A percentile compares a stretch with the other conserved stretches of the same genome.
Conservation (phyloP, 2,329 filamentous ascomycete genomes). For the Botryotinia convoluta region DNA sequence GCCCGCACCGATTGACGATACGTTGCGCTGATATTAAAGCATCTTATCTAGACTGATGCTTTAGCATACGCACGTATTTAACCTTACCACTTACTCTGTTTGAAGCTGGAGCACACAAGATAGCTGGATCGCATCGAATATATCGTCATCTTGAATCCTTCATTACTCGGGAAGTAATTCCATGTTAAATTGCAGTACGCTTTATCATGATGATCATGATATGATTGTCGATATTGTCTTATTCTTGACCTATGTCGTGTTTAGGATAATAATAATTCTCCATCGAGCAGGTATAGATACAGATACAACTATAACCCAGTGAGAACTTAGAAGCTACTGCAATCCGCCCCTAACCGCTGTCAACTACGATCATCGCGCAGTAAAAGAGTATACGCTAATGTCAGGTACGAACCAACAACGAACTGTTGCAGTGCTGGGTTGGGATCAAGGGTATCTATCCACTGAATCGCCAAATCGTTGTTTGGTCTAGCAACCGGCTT, state of each 20-base stretch:
- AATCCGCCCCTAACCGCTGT: slow-evolving; percentile 19
- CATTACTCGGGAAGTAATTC: neutral
- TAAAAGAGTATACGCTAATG: slow-evolving; percentile 25
- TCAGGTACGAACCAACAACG: slow-evolving; percentile 28
- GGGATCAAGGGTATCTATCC: slow-evolving; percentile 14
- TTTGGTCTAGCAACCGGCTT: slow-evolving; percentile 20
- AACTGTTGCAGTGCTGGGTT: slow-evolving; percentile 16
- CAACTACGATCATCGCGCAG: slow-evolving; percentile 22
- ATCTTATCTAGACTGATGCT: neutral
- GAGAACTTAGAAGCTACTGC: slow-evolving; percentile 6
- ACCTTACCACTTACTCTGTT: neutral
- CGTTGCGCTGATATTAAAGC: neutral
- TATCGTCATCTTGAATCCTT: slow-evolving; percentile 13
- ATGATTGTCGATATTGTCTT: neutral
- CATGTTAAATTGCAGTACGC: neutral
- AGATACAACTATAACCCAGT: neutral
- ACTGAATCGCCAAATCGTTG: slow-evolving; percentile 5
- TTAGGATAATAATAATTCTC: slow-evolving; percentile 6
- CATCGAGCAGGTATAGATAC: neutral
- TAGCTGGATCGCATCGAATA: neutral
- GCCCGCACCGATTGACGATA: slow-evolving; percentile 2
- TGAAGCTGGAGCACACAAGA: neutral
- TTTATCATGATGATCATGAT: slow-evolving; percentile 12
- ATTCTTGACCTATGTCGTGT: slow-evolving; percentile 12
- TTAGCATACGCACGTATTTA: neutral